Conservation (phyloP, 352 stramenopile genomes). For the Plasmopara viticola region DNA sequence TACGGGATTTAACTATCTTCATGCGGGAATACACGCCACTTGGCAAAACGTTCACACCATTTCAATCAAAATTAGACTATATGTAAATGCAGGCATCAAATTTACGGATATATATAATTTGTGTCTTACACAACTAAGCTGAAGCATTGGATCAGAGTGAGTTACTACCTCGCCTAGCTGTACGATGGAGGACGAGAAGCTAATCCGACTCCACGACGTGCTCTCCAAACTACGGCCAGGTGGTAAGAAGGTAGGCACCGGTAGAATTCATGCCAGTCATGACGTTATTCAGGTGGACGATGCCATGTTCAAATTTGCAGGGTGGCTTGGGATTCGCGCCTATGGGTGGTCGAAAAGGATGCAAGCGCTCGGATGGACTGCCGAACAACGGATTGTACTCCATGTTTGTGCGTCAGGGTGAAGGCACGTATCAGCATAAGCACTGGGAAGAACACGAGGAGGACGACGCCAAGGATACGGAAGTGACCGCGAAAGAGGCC, state of each 20-base stretch:
- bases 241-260: constrained; percentile 52
- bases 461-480: constrained; percentile 5
- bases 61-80: too few relatives aligned
- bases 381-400: constrained; percentile 78
- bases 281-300: too few relatives aligned
- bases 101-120: too few relatives aligned
- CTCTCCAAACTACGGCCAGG: constrained; percentile 77
- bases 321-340: constrained; percentile 68
- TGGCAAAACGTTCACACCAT: too few relatives aligned
- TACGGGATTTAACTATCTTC: too few relatives aligned
- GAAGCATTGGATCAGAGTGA: neutral
- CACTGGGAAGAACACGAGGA: constrained; percentile 62
- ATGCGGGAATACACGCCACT: too few relatives aligned
- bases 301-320: constrained; percentile 17
- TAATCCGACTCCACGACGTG: constrained; percentile 80
- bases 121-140: too few relatives aligned
- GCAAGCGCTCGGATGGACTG: constrained; percentile 63
- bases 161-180: neutral
- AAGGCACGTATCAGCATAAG: constrained; percentile 73
- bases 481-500: constrained; percentile 19
- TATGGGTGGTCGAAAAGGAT: constrained; percentile 38
- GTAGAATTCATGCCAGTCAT: too few relatives aligned
- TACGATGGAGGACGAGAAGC: constrained; percentile 76
- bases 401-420: constrained; percentile 80
- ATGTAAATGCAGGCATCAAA: too few relatives aligned